These are phyloP conservation scores for Vaccinium macrocarpon DNA, from an alignment of 148 eudicot genomes.

Conservation along the genomic window DNA sequence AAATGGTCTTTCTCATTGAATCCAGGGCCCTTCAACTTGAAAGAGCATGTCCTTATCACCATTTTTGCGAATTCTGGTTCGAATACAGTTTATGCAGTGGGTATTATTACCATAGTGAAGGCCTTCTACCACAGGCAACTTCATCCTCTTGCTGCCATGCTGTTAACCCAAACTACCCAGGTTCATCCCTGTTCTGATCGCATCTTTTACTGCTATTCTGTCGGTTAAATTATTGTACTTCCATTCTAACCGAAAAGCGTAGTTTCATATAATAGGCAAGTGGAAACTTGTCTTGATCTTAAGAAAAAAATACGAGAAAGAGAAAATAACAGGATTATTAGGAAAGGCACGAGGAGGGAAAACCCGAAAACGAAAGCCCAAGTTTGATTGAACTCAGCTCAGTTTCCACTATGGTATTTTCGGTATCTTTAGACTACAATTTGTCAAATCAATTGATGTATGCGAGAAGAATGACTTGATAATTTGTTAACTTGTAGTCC, in stretches of 20 bases:
- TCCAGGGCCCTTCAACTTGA: slow-evolving; percentile 57
- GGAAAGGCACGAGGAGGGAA: background rate
- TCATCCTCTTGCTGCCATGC: slow-evolving; percentile 42
- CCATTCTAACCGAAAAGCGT: background rate
- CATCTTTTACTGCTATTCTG: background rate
- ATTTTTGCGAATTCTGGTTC: slow-evolving; percentile 50
- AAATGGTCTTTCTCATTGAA: slow-evolving; percentile 48
- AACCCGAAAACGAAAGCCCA: background rate
- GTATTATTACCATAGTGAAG: slow-evolving; percentile 46
- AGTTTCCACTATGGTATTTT: too few relatives aligned
- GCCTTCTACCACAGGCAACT: slow-evolving; percentile 43
- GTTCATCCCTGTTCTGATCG: slow-evolving; percentile 8
- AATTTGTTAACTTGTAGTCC: too few relatives aligned
- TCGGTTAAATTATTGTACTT: background rate
- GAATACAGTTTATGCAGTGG: slow-evolving; percentile 37
- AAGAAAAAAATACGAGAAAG: background rate
- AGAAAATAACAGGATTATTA: background rate
- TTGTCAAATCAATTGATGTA: too few relatives aligned
- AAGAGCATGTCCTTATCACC: slow-evolving; percentile 53
- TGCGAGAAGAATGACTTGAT: too few relatives aligned
- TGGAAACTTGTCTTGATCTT: too few relatives aligned
- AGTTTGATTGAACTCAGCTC: background rate
- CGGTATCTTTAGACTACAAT: too few relatives aligned
- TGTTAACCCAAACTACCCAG: slow-evolving; percentile 46
- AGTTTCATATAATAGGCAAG: too few relatives aligned